phyloP scores from a whole-genome alignment of 352 stramenopile species.

The Phytopythium cucurbitacearum region DNA sequence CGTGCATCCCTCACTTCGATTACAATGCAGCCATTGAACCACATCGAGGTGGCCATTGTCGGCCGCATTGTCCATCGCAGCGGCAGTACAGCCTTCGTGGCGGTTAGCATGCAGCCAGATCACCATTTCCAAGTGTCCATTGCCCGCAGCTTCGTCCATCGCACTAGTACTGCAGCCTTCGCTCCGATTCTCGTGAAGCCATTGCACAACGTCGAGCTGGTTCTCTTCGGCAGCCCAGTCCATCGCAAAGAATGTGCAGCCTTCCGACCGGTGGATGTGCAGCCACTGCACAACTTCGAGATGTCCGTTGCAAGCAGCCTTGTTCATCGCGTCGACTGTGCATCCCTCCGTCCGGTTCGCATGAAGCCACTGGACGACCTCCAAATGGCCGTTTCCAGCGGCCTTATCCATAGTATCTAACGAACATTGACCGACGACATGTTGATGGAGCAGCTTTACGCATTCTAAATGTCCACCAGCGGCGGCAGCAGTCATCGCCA shows the following conservation, averaged over 20 bases:
- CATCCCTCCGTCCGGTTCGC: constrained; percentile 28
- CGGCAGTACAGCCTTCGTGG: not conserved
- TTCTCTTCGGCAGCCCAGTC: not conserved
- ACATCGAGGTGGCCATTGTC: not conserved
- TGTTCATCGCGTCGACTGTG: constrained; percentile 5
- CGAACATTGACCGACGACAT: not conserved
- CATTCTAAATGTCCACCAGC: too few relatives aligned
- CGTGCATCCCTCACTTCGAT: not conserved
- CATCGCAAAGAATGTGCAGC: not conserved
- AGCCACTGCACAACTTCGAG: not conserved
- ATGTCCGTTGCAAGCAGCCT: not conserved
- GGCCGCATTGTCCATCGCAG: not conserved
- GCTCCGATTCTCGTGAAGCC: not conserved
- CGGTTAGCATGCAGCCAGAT: not conserved
- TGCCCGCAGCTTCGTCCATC: not conserved
- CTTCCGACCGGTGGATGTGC: not conserved
- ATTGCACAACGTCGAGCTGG: not conserved
- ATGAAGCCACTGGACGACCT: constrained; percentile 41
- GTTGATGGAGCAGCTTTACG: too few relatives aligned
- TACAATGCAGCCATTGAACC: not conserved
- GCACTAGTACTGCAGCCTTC: not conserved
- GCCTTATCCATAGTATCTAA: not conserved
- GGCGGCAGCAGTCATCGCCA: too few relatives aligned
- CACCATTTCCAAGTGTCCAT: not conserved
- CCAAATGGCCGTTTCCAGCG: constrained; percentile 14